These are phyloP conservation scores for Ophiocordyceps polyrhachis-furcata DNA, from an alignment of 2,329 filamentous ascomycete genomes.

Conservation along the genomic window DNA sequence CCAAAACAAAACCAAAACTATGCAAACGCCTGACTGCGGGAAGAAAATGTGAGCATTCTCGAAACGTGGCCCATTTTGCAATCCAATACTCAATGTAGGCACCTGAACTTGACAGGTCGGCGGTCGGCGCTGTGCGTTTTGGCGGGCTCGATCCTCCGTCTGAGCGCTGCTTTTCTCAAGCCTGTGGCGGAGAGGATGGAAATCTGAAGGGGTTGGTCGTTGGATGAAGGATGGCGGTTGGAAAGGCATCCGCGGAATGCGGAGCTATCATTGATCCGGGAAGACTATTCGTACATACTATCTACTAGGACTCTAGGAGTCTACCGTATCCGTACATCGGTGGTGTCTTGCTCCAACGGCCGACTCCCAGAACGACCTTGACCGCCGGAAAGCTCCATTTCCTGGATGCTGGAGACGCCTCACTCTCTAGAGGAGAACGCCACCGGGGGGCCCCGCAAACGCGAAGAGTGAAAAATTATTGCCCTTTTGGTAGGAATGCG, in stretches of 20 bases:
- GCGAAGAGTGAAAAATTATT: background rate
- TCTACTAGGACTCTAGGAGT: no score
- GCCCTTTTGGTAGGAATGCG: background rate
- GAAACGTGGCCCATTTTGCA: conserved; percentile 8
- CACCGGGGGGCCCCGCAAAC: background rate
- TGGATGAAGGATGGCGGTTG: background rate
- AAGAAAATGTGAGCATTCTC: conserved; percentile 16
- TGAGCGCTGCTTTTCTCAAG: background rate
- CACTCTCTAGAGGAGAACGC: no score
- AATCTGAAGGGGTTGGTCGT: background rate
- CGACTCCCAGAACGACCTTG: background rate
- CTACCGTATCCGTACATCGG: background rate
- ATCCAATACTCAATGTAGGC: conserved; percentile 17
- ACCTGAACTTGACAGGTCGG: conserved; percentile 13
- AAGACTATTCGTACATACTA: no score
- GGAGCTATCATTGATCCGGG: background rate
- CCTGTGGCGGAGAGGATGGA: background rate
- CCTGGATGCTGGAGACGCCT: background rate
- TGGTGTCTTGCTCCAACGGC: background rate
- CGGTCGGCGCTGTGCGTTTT: background rate
- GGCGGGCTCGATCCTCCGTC: background rate
- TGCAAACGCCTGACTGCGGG: background rate
- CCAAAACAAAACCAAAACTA: background rate
- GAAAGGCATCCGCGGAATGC: background rate
- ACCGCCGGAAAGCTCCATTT: background rate